Evolutionary conservation across 805 yeast genomes (phyloP).

Genomic region (Kuraishia capsulata): DNA sequence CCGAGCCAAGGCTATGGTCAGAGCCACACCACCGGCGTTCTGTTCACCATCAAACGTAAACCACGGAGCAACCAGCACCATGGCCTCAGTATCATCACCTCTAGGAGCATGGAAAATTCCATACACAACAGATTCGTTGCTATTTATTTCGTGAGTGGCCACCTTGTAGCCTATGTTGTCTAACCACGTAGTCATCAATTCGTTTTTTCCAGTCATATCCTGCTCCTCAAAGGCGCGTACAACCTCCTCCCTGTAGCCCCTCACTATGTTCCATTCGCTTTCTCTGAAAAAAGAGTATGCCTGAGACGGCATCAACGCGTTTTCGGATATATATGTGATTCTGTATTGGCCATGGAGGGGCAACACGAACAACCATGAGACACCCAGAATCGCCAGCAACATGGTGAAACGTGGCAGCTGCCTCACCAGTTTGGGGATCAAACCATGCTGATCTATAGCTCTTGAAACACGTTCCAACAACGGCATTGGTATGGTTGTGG

Average conservation of each 20-base stretch:
- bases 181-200: slow-evolving; percentile 47
- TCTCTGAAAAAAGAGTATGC: slow-evolving; percentile 88
- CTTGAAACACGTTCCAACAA: slow-evolving; percentile 35
- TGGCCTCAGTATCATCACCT: slow-evolving; percentile 94
- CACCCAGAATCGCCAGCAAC: slow-evolving; percentile 33
- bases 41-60: slow-evolving; percentile 48
- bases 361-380: slow-evolving; percentile 50
- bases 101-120: slow-evolving; percentile 87
- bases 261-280: slow-evolving; percentile 83
- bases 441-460: slow-evolving; percentile 30
- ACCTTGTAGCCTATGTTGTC: slow-evolving; percentile 67
- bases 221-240: slow-evolving; percentile 22
- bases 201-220: slow-evolving; percentile 29
- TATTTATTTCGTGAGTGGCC: slow-evolving; percentile 24
- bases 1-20: slow-evolving; percentile 64
- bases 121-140: slow-evolving; percentile 33
- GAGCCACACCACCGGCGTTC: slow-evolving; percentile 76
- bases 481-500: slow-evolving; percentile 25
- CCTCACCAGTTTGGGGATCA: slow-evolving; percentile 34
- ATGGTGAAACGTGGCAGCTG: slow-evolving; percentile 34
- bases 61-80: slow-evolving; percentile 90
- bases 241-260: slow-evolving; percentile 71
- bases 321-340: slow-evolving; percentile 82
- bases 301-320: slow-evolving; percentile 95
- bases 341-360: slow-evolving; percentile 82